Evolutionary conservation across 208 protist genomes (phyloP).

Genomic region (Leishmania tropica): DNA sequence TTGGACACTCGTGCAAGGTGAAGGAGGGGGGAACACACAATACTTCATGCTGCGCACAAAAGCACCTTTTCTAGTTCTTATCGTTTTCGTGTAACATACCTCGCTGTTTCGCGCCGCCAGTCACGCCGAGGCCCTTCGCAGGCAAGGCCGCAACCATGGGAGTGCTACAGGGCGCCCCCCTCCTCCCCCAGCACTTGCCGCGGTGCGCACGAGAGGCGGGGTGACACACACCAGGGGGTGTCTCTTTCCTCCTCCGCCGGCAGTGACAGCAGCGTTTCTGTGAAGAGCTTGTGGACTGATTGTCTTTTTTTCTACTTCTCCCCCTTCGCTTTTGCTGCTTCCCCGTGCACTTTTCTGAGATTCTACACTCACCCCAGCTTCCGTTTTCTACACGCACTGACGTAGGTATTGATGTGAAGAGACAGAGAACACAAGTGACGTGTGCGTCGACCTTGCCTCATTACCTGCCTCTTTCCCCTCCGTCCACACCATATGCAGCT

Average conservation of each 20-base stretch:
- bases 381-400: background rate
- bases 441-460: background rate
- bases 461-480: background rate
- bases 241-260: background rate
- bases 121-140: background rate
- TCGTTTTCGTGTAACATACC: background rate
- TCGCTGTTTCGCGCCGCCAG: background rate
- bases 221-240: background rate
- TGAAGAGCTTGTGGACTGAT: background rate
- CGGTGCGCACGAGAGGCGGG: background rate
- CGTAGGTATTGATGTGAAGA: background rate
- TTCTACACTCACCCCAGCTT: background rate
- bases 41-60: background rate
- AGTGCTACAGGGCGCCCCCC: background rate
- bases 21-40: no score
- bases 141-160: background rate
- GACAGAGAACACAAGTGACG: background rate
- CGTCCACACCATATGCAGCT: background rate
- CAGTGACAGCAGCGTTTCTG: no score
- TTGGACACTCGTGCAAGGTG: background rate
- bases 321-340: background rate
- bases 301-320: background rate
- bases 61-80: background rate
- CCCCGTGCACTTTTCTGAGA: background rate
- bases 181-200: background rate